Percentiles rank a stretch among this genome's conserved stretches.
phyloP scores from a whole-genome alignment of 352 stramenopile genomes.

The Pythium periplocum region DNA sequence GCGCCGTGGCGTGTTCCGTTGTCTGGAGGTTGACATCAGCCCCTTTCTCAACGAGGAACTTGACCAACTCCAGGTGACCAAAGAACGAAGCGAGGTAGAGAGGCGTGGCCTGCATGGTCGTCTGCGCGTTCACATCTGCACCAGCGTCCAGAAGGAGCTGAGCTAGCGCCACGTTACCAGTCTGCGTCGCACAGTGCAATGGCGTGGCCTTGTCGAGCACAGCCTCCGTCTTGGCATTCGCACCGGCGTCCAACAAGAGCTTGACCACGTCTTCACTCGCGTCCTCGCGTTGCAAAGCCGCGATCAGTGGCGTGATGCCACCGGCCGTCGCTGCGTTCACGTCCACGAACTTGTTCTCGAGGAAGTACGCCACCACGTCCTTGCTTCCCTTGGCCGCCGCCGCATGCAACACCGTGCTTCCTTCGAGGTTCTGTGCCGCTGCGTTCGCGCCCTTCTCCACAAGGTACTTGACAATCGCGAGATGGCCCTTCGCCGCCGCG shows the following conservation, averaged over 20 bases:
- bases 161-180: background rate
- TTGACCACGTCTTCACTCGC: slow-evolving; percentile 12
- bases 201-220: background rate
- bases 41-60: slow-evolving; percentile 13
- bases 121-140: slow-evolving; percentile 21
- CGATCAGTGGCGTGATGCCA: slow-evolving; percentile 22
- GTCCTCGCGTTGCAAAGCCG: slow-evolving; percentile 13
- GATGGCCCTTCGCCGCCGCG: slow-evolving; percentile 18
- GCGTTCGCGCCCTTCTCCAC: slow-evolving; percentile 10
- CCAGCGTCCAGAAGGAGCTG: slow-evolving; percentile 11
- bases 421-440: slow-evolving; percentile 7
- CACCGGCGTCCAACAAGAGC: background rate
- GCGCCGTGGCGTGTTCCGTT: slow-evolving; percentile 11
- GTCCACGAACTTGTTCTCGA: slow-evolving; percentile 14
- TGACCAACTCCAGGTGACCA: slow-evolving; percentile 15
- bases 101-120: slow-evolving; percentile 15
- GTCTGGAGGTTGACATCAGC: slow-evolving; percentile 21
- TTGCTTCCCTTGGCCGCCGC: slow-evolving; percentile 10
- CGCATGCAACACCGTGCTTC: slow-evolving; percentile 21
- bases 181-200: background rate
- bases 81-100: slow-evolving; percentile 21
- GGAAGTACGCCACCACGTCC: slow-evolving; percentile 12
- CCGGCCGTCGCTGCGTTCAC: slow-evolving; percentile 15
- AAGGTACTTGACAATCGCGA: slow-evolving; percentile 14
- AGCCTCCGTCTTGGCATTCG: background rate